phyloP scores from a whole-genome alignment of 1,284 basidiomycete genomes.

The Pisolithus thermaeus region DNA sequence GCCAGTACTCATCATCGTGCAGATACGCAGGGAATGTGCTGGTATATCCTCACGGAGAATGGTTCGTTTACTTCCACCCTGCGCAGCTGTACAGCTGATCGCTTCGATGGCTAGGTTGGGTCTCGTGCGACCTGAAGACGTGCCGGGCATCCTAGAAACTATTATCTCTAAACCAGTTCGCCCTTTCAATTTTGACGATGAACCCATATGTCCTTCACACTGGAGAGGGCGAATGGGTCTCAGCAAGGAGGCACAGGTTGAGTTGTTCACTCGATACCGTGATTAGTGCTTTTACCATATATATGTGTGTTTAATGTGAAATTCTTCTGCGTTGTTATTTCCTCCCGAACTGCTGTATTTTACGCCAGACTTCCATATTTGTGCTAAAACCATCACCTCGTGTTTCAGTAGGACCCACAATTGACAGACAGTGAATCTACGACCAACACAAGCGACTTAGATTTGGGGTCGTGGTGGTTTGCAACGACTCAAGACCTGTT shows the following conservation, averaged over 20 bases:
- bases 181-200: slow-evolving; percentile 26
- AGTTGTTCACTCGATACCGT: slow-evolving; percentile 25
- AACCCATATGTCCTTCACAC: slow-evolving; percentile 37
- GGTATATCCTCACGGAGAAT: slow-evolving; percentile 72
- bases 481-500: not conserved
- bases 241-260: slow-evolving; percentile 54
- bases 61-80: slow-evolving; percentile 41
- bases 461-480: no score
- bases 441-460: no score
- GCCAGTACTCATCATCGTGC: not conserved
- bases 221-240: slow-evolving; percentile 80
- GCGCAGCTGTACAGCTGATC: not conserved
- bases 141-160: slow-evolving; percentile 47
- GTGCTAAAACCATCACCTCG: no score
- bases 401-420: no score
- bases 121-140: slow-evolving; percentile 49
- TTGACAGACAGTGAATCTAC: no score
- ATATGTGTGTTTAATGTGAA: no score
- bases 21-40: slow-evolving; percentile 79
- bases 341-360: no score
- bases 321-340: not conserved
- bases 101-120: slow-evolving; percentile 45
- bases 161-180: slow-evolving; percentile 33
- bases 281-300: not conserved
- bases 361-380: no score